Base-by-base conservation (phyloP, 2,329 filamentous ascomycete genomes). In the Diaporthe amygdali region DNA sequence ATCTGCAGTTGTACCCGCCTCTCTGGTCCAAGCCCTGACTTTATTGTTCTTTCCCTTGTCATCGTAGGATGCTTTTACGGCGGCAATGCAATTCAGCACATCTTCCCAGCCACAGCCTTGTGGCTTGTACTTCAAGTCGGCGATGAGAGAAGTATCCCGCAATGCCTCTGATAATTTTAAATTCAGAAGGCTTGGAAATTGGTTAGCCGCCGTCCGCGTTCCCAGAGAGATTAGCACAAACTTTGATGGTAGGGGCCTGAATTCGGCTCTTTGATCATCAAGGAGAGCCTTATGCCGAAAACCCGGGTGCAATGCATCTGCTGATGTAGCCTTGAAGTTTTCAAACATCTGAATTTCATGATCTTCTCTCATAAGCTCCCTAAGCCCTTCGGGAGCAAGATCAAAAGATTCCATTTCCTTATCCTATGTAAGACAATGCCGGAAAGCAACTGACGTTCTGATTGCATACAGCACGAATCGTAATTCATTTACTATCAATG, bases 101-200 rank as follows among this genome's bases (percentile, higher is more conserved):
- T 68, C 66, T 22, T 59, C 51, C 66, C 66, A 68, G 15, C 52
- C 22, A 61, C 66, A 68, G 20, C 8, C 52, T 8, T 49, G 37
- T 20, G 52, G 66, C 10, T 68, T n/a, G 37, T 8, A 51, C n/a
- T 37, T 37, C 0, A 68, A 7, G 7, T 47, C 51, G 6, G 27
- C 20, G 7, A 34, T 25, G 17, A 68, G 51, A n/a, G 46, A 14
- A 17, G 9, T 39, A 17, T 47, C 10, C 3, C 8, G 14, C 27
- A 68, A 15, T 14, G 66, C 47, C 3, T 56, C 51, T 2, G 49
- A 22, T 4, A 68, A 12, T 3, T 20, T 34, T 2, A 27, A 27
- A 3, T 39, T 47, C 25, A 59, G 39, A n/a, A 56, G 9, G 6
- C 66, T 68, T 20, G 2, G 2, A 8, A 2, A 5, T 44, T 25